A percentile compares a stretch with the other conserved stretches of the same genome.
These are phyloP conservation scores for Penicillium crustosum DNA, from an alignment of 2,329 filamentous ascomycete species.

Conservation along the genomic window DNA sequence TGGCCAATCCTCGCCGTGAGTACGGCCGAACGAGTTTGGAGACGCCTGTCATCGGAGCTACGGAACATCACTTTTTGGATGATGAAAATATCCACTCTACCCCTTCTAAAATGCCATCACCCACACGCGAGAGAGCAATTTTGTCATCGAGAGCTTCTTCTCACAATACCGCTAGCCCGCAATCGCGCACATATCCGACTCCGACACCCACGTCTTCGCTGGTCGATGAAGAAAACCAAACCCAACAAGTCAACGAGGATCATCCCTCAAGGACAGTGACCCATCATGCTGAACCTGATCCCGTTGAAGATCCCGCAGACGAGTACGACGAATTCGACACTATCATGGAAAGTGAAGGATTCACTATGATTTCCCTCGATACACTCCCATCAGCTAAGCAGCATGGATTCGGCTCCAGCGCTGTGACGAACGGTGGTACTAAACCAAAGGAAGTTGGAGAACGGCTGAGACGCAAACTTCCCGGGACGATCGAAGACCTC, in stretches of 20 bases:
- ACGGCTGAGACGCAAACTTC: slow-evolving; percentile 29
- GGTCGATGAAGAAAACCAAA: slow-evolving; percentile 36
- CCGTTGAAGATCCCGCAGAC: slow-evolving; percentile 35
- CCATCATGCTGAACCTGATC: slow-evolving; percentile 4
- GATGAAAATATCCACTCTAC: slow-evolving; percentile 34
- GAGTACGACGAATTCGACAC: slow-evolving; percentile 55
- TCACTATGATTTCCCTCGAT: slow-evolving; percentile 58
- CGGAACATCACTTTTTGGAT: slow-evolving; percentile 30
- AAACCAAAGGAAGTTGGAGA: slow-evolving; percentile 29
- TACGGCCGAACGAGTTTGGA: slow-evolving; percentile 30
- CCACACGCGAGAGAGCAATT: slow-evolving; percentile 25
- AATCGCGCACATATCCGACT: slow-evolving; percentile 40
- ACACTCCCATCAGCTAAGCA: slow-evolving; percentile 53
- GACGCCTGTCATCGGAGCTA: slow-evolving; percentile 31
- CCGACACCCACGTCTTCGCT: slow-evolving; percentile 42
- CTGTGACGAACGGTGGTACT: slow-evolving; percentile 27
- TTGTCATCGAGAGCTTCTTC: slow-evolving; percentile 38
- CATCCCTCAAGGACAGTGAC: slow-evolving; percentile 13
- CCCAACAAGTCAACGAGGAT: slow-evolving; percentile 8
- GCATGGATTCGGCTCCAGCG: slow-evolving; percentile 38
- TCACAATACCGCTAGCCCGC: slow-evolving; percentile 35
- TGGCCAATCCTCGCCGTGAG: slow-evolving; percentile 17
- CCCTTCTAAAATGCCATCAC: slow-evolving; percentile 38
- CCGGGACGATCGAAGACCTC: slow-evolving; percentile 21
- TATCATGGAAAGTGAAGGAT: slow-evolving; percentile 58